Conservation (phyloP, 208 protist species). For the Leishmania turanica region DNA sequence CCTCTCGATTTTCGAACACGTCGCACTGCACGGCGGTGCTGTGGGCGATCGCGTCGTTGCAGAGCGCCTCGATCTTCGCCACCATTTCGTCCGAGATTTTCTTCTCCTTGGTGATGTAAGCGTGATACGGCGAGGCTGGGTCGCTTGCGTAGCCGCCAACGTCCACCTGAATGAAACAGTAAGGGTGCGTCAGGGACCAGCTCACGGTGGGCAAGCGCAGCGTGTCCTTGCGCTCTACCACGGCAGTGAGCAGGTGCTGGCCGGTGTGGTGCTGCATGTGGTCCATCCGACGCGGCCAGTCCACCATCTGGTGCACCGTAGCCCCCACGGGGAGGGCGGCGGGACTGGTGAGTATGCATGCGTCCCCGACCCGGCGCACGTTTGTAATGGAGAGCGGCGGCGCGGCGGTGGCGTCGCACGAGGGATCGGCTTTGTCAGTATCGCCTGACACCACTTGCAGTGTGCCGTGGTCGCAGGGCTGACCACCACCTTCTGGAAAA, state of each 20-base stretch:
- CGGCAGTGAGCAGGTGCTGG: constrained; percentile 87
- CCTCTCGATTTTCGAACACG: constrained; percentile 50
- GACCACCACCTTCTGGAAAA: constrained; percentile 91
- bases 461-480: constrained; percentile 84
- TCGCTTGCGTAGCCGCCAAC: constrained; percentile 35
- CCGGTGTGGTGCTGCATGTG: constrained; percentile 95
- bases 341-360: constrained; percentile 57
- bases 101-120: constrained; percentile 50
- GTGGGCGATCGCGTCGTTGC: constrained; percentile 62
- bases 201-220: constrained; percentile 73
- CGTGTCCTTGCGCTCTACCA: constrained; percentile 56
- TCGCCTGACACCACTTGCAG: constrained; percentile 21
- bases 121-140: constrained; percentile 19
- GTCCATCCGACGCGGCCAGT: constrained; percentile 83
- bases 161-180: constrained; percentile 76
- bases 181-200: constrained; percentile 80
- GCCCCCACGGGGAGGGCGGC: constrained; percentile 44
- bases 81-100: constrained; percentile 60
- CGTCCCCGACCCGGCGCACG: constrained; percentile 63
- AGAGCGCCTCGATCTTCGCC: constrained; percentile 49
- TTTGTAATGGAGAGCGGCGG: constrained; percentile 24
- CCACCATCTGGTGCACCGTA: constrained; percentile 59
- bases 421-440: neutral
- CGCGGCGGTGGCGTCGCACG: neutral
- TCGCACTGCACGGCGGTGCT: constrained; percentile 50